A percentile compares a stretch with the other conserved stretches of the same genome.
Evolutionary conservation across 106 monocot species (phyloP).

Genomic region (Acorus calamus): DNA sequence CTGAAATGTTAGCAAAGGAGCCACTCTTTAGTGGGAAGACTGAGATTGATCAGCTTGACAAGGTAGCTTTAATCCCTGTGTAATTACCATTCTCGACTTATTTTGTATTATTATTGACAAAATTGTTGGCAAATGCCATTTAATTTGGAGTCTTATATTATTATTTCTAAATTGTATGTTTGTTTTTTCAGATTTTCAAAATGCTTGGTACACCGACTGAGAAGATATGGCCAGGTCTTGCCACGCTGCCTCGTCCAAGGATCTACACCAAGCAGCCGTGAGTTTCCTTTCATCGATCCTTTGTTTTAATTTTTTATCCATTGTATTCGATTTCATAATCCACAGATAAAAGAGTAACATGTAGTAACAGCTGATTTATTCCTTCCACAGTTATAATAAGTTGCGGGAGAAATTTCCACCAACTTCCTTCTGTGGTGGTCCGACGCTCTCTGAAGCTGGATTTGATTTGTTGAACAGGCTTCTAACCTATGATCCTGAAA

Average conservation of each 20-base stretch:
- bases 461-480: slow-evolving; percentile 78
- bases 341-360: no score
- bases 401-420: slow-evolving; percentile 78
- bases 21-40: slow-evolving; percentile 73
- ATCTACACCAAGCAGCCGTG: slow-evolving; percentile 71
- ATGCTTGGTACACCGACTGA: slow-evolving; percentile 80
- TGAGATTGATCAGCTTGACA: slow-evolving; percentile 80
- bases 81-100: no score
- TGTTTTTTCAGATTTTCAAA: slow-evolving; percentile 55
- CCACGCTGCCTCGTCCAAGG: slow-evolving; percentile 51
- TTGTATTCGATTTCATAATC: no score
- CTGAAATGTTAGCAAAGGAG: slow-evolving; percentile 78
- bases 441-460: slow-evolving; percentile 69
- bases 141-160: no score
- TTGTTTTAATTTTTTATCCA: background rate
- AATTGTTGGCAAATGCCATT: no score
- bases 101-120: no score
- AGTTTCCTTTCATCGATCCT: slow-evolving; percentile 16
- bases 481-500: slow-evolving; percentile 75
- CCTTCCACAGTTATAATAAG: slow-evolving; percentile 46
- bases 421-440: slow-evolving; percentile 65
- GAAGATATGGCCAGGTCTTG: slow-evolving; percentile 78
- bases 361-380: no score
- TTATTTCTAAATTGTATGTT: background rate
- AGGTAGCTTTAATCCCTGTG: slow-evolving; percentile 28